Percentiles rank a stretch among this genome's conserved stretches.
These are phyloP conservation scores for Lactarius sanguifluus DNA, from an alignment of 768 basidiomycete species.

Conservation along the genomic window DNA sequence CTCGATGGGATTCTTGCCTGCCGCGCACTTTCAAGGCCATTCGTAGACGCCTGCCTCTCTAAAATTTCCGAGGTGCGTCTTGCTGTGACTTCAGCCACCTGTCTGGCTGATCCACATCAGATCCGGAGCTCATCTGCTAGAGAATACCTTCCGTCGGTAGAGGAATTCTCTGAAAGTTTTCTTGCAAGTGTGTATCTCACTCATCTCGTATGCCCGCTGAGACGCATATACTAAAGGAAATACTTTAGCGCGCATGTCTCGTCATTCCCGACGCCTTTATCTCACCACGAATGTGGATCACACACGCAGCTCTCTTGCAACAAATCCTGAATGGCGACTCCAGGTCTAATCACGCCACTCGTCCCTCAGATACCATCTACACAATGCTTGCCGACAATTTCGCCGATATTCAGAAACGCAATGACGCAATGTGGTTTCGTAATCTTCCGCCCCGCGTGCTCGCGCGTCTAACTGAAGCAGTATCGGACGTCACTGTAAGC, in stretches of 20 bases:
- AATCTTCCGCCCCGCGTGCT: conserved; percentile 62
- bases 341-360: conserved; percentile 32
- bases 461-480: conserved; percentile 60
- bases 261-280: conserved; percentile 72
- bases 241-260: conserved; percentile 61
- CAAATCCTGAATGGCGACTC: conserved; percentile 49
- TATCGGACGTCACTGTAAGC: conserved; percentile 50
- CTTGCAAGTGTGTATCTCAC: conserved; percentile 51
- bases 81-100: neutral
- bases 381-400: conserved; percentile 57
- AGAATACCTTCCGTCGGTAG: conserved; percentile 55
- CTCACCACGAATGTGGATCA: conserved; percentile 66
- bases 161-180: conserved; percentile 52
- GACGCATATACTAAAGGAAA: neutral
- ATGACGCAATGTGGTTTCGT: conserved; percentile 77
- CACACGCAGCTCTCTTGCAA: conserved; percentile 48
- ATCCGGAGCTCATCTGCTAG: conserved; percentile 54
- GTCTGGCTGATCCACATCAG: conserved; percentile 37
- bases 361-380: conserved; percentile 37
- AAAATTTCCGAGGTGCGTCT: conserved; percentile 62
- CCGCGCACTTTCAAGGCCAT: conserved; percentile 66
- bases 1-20: conserved; percentile 63
- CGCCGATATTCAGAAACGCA: conserved; percentile 69
- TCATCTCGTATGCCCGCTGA: neutral
- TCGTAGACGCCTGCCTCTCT: conserved; percentile 66